Percentiles rank a stretch among this genome's conserved stretches.
Conservation (phyloP, 345 rosid genomes). For the Dipteronia sinensis region DNA sequence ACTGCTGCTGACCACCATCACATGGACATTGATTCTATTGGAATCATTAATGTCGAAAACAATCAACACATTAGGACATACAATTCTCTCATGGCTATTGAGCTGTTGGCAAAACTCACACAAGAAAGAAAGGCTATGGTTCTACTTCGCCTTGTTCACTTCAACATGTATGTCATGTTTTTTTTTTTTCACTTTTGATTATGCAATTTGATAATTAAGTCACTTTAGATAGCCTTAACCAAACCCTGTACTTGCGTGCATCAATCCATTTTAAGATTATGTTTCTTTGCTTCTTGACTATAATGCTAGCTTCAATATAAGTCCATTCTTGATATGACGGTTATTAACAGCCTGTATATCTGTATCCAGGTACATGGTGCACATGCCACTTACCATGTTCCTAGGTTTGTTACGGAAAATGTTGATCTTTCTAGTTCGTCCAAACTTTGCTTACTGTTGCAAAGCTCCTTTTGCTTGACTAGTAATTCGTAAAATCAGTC, state of each 20-base stretch:
- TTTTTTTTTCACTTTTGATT: constrained; percentile 3
- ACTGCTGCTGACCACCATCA: constrained; percentile 31
- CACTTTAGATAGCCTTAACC: not conserved
- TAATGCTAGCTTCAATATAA: not conserved
- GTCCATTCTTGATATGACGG: not conserved
- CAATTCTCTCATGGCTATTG: constrained; percentile 47
- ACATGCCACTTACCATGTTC: not conserved
- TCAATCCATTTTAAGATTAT: constrained; percentile 4
- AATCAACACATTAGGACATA: constrained; percentile 35
- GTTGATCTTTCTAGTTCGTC: not conserved
- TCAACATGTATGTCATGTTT: constrained; percentile 47
- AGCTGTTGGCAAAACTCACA: constrained; percentile 46
- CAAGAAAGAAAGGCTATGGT: constrained; percentile 47
- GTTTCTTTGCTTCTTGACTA: not conserved
- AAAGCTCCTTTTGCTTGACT: not conserved
- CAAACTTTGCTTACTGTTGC: not conserved
- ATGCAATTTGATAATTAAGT: not conserved
- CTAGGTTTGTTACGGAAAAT: not conserved
- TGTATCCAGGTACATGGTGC: not conserved
- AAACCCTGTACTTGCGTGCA: not conserved
- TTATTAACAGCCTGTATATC: not conserved
- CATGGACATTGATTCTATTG: constrained; percentile 40
- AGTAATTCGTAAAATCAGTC: not conserved
- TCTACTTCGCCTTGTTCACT: constrained; percentile 53
- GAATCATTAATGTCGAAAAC: constrained; percentile 20